Percentiles rank a stretch among this genome's conserved stretches.
These are phyloP conservation scores for Tetracladium setigerum DNA, from an alignment of 495 filamentous ascomycete species.

Conservation along the genomic window DNA sequence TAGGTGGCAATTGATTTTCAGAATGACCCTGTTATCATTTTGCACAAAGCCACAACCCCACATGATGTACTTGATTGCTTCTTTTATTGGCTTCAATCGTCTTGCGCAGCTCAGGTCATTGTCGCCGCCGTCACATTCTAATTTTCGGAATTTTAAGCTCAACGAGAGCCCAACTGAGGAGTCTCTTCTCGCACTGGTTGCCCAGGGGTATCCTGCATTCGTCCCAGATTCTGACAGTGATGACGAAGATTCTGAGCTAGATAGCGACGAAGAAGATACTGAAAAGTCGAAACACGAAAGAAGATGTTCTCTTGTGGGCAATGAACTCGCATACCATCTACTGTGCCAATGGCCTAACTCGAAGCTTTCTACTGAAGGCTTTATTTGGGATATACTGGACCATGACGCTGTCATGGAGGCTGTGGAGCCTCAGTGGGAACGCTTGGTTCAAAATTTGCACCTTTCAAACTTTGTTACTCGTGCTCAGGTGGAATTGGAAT, in stretches of 20 bases:
- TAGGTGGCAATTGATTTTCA: conserved; percentile 21
- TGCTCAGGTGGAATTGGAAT: no score
- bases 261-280: conserved; percentile 17
- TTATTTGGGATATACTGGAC: conserved; percentile 26
- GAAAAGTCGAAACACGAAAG: conserved; percentile 21
- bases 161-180: conserved; percentile 18
- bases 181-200: conserved; percentile 20
- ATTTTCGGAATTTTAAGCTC: conserved; percentile 27
- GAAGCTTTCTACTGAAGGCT: conserved; percentile 8
- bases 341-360: conserved; percentile 28
- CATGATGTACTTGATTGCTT: conserved; percentile 22
- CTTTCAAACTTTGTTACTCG: conserved; percentile 32
- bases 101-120: conserved; percentile 23
- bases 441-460: conserved; percentile 36
- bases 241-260: conserved; percentile 23
- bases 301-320: conserved; percentile 23
- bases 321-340: conserved; percentile 20
- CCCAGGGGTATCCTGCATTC: conserved; percentile 1
- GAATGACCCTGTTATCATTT: conserved; percentile 26
- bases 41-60: conserved; percentile 25
- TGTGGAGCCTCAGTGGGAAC: conserved; percentile 40
- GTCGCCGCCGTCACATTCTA: conserved; percentile 18
- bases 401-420: conserved; percentile 26
- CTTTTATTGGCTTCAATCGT: conserved; percentile 22
- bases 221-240: conserved; percentile 13